Conservation (phyloP, 805 yeast genomes). For the Sugiyamaella mastotermitis region DNA sequence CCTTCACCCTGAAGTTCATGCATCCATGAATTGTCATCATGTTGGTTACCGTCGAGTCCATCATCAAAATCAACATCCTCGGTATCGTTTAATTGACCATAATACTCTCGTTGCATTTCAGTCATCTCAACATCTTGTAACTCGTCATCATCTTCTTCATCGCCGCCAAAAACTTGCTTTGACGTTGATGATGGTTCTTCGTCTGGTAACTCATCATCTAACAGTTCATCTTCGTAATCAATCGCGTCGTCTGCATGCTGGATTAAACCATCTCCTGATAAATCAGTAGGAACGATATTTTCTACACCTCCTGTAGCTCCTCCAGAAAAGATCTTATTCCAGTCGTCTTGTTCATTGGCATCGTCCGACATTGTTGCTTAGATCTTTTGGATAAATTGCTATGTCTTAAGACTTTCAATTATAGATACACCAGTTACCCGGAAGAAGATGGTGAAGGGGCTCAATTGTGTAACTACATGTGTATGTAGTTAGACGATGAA, state of each 20-base stretch:
- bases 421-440: too few species aligned
- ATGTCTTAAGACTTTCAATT: too few species aligned
- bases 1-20: slow-evolving; percentile 10
- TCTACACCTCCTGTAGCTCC: slow-evolving; percentile 23
- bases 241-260: slow-evolving; percentile 87
- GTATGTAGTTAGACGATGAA: too few species aligned
- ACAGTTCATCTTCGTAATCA: slow-evolving; percentile 89
- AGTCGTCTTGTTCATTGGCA: slow-evolving; percentile 28
- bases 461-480: too few species aligned
- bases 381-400: too few species aligned
- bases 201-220: slow-evolving; percentile 93
- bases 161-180: slow-evolving; percentile 3
- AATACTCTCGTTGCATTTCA: slow-evolving; percentile 23
- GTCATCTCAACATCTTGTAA: slow-evolving; percentile 12
- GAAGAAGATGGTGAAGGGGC: too few species aligned
- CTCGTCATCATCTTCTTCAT: slow-evolving; percentile 18
- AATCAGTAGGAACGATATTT: slow-evolving; percentile 26
- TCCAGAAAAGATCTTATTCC: slow-evolving; percentile 26
- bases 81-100: slow-evolving; percentile 3
- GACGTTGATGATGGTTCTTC: slow-evolving; percentile 49
- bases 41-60: background rate
- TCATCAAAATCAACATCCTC: slow-evolving; percentile 35
- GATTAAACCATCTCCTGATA: slow-evolving; percentile 44
- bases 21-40: slow-evolving; percentile 8
- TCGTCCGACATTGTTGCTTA: too few species aligned